These are phyloP conservation scores for Ceratobasidium papillatum DNA, from an alignment of 1,284 basidiomycete genomes.

Conservation along the genomic window DNA sequence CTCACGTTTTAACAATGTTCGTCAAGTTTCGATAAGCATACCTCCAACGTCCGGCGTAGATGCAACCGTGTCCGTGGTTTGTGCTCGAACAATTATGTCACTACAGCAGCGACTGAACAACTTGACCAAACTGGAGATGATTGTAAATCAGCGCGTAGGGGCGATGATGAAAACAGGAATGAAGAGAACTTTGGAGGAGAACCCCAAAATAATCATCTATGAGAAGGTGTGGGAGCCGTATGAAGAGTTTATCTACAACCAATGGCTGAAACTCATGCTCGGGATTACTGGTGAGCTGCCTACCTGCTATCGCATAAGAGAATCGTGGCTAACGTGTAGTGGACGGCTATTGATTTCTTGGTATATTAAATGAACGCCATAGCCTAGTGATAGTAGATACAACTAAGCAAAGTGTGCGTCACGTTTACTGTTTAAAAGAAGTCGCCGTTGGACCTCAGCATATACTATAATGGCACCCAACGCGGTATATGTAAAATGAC, in stretches of 20 bases:
- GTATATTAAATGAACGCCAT: no score
- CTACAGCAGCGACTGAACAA: constrained; percentile 11
- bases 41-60: background rate
- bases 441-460: background rate
- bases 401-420: no score
- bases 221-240: background rate
- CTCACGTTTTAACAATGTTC: constrained; percentile 6
- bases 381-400: no score
- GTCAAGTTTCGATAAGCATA: background rate
- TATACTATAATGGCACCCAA: background rate
- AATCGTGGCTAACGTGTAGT: no score
- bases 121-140: constrained; percentile 1
- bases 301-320: no score
- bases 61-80: background rate
- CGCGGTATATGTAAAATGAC: background rate
- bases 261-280: background rate
- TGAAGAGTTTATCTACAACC: background rate
- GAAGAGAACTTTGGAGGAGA: constrained; percentile 23
- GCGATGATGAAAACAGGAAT: constrained; percentile 14
- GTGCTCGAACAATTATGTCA: constrained; percentile 14
- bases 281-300: background rate
- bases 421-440: background rate
- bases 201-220: background rate
- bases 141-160: background rate
- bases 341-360: no score